phyloP scores from a whole-genome alignment of 352 stramenopile genomes.

The Phytopythium aichiense region DNA sequence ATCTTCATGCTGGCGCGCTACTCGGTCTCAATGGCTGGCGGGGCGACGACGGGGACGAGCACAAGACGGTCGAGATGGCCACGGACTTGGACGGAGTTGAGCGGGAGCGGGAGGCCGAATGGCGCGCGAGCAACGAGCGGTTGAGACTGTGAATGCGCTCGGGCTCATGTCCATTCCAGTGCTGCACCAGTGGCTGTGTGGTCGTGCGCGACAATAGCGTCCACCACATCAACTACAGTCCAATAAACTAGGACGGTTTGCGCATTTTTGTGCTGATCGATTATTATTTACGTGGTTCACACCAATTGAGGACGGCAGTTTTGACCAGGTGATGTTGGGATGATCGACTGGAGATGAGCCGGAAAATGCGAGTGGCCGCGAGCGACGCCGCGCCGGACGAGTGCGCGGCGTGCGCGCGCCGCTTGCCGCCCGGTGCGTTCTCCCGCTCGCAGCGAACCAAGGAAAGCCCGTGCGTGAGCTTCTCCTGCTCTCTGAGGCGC shows the following conservation, averaged over 20 bases:
- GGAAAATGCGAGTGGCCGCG: constrained; percentile 12
- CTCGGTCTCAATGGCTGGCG: neutral
- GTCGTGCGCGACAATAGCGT: no score
- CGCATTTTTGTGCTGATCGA: no score
- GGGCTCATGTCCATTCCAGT: neutral
- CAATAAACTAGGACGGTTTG: no score
- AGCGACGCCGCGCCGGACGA: constrained; percentile 7
- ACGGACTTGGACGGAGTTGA: no score
- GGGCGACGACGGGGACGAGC: neutral
- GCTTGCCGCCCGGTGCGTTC: constrained; percentile 20
- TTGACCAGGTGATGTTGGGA: neutral
- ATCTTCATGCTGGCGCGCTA: constrained; percentile 57
- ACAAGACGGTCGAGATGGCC: no score
- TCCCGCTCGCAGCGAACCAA: constrained; percentile 53
- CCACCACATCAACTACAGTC: no score
- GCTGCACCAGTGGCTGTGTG: constrained; percentile 5
- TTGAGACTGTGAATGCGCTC: neutral
- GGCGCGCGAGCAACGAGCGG: no score
- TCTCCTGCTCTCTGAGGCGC: neutral
- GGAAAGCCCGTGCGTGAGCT: constrained; percentile 31
- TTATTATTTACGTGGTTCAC: neutral
- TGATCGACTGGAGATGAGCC: neutral
- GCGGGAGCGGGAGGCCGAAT: no score
- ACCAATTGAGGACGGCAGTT: neutral
- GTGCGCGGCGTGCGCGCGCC: constrained; percentile 21